A percentile compares a stretch with the other conserved stretches of the same genome.
Conservation (phyloP, 805 yeast genomes). For the Candida broadrunensis region DNA sequence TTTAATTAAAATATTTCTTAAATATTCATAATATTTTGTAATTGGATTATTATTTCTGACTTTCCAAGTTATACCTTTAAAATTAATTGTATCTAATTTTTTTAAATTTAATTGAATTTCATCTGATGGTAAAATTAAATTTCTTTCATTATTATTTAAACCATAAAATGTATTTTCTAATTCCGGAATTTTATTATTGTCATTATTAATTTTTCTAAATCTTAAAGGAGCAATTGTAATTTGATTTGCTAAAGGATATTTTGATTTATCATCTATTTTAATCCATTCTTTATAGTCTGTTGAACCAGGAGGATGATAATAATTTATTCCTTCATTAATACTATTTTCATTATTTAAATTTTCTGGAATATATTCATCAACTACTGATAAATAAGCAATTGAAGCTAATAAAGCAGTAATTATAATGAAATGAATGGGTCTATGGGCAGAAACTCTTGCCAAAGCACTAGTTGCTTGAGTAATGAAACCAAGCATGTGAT, state of each 20-base stretch:
- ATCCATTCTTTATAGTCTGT: conserved; percentile 45
- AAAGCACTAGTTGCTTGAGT: conserved; percentile 34
- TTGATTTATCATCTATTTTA: conserved; percentile 40
- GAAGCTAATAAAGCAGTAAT: conserved; percentile 72
- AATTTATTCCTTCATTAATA: conserved; percentile 6
- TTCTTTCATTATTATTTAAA: conserved; percentile 36
- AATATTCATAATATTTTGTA: conserved; percentile 54
- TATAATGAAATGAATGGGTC: conserved; percentile 85
- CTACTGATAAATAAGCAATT: conserved; percentile 70
- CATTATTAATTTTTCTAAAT: conserved; percentile 45
- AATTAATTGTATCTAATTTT: conserved; percentile 20
- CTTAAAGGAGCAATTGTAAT: conserved; percentile 53
- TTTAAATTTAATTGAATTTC: conserved; percentile 20
- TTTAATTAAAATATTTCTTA: conserved; percentile 36
- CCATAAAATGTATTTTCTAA: conserved; percentile 38
- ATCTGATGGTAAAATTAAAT: conserved; percentile 35
- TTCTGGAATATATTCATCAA: conserved; percentile 61
- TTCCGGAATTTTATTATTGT: conserved; percentile 32
- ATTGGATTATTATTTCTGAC: conserved; percentile 55
- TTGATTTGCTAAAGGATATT: conserved; percentile 43
- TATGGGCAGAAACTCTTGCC: conserved; percentile 63
- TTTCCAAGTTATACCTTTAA: conserved; percentile 56
- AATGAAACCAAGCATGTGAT: conserved; percentile 25
- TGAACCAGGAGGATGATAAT: conserved; percentile 34
- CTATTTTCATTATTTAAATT: conserved; percentile 23